Evolutionary conservation across 2,329 filamentous ascomycete genomes (phyloP), one percentile per base, ranked within the genome.

Genomic region (Neopestalotiopsis sp.): DNA sequence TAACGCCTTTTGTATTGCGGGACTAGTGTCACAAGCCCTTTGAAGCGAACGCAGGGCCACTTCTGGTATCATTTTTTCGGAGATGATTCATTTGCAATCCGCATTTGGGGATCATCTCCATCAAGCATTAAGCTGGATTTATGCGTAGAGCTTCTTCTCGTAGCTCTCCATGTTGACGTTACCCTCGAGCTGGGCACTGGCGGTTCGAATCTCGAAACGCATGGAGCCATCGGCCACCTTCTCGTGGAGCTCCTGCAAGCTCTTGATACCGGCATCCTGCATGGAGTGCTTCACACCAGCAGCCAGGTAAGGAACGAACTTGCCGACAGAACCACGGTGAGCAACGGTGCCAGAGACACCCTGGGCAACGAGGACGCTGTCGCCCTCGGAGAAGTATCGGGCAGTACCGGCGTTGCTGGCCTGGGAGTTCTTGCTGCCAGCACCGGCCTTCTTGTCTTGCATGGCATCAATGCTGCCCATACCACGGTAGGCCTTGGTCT

Each of bases 401-500:
- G 96, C 96, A 72, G 97, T 98, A 78, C 96, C 96, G 68, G 96
- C 96, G 80, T 98, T 99, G 82, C 91, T 91, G 84, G 91, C 89
- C 81, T 92, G 90, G 81, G 86, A 89, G 79, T 94, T 89, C 81
- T 90, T 92, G 77, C 85, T 84, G 73, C 91, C 92, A 69, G 82
- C 87, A 67, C 93, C 94, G 12, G 95, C 94, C 88, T 97, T 97
- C 90, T 96, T 97, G 84, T 98, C 95, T 84, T 98, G 95, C 96
- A 99, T 99, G 74, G 96, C 96, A 77, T 98, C 96, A 79, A 99
- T 99, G 83, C 92, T 95, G 74, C 96, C 96, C 96, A 99, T 99
- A 70, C 96, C 96, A 82, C 96, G 93, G 88, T 99, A 99, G 56
- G 96, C 95, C 89, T 99, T 99, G 57, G 96, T 95, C 89, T 99